Evolutionary conservation across 1,284 basidiomycete genomes (phyloP), one percentile per base, ranked within the genome.

Genomic region (Cryptococcus wingfieldii): DNA sequence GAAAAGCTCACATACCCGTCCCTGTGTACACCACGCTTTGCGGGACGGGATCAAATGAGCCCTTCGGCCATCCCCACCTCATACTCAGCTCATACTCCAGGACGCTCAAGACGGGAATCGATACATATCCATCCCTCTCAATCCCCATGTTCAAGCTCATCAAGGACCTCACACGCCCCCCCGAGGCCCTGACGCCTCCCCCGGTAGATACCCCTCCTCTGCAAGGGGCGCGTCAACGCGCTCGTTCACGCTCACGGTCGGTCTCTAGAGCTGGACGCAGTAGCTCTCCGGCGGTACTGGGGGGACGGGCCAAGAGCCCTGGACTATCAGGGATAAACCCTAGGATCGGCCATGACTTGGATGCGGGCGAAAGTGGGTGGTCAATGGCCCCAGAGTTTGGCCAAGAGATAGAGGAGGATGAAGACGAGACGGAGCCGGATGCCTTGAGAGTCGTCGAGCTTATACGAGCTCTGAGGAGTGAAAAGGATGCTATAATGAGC

Each of bases 61-160:
- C 31, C 31, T 34, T n/a, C 41, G 41, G 41, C 19, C 41, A 42
- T 13, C 41, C 14, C 41, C 41, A 42, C 41, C 41, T 42, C 14
- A 13, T 23, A 7, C 41, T 42, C 19, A 39, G 38, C 38, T n/a
- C 13, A 13, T 13, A 39, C 38, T 39, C 18, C 6, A 47, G 27
- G 19, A 19, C 45, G 27, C 16, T 23, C 27, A n/a, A 47, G 19
- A 23, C 27, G 5, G 14, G 41, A n/a, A n/a, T 42, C 7, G 8
- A 7, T 10, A 8, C 19, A n/a, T 19, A 13, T 10, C 10, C 44
- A 38, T 1, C 42, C 34, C n/a, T 31, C 27, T 14, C 43, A 39
- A 10, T 27, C 38, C 34, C 51, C 31, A 75, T 75, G 73, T 74
- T 75, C 67, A 74, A 74, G 62, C 67, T 75, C 27, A 50, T 75